Conservation (phyloP, 2,329 filamentous ascomycete genomes). For the Colletotrichum chrysophilum region DNA sequence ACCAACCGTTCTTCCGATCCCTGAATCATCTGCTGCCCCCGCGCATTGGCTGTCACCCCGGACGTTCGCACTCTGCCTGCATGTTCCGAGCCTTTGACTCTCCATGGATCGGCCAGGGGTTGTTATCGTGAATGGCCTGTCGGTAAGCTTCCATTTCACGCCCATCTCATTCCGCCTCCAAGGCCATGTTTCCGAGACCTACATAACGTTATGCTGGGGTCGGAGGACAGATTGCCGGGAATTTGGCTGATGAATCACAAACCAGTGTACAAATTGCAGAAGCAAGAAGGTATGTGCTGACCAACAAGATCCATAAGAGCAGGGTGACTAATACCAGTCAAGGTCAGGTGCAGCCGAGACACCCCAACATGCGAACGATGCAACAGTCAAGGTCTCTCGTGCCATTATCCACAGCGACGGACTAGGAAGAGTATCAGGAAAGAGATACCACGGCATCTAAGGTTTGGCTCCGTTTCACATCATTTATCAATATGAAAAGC, state of each 20-base stretch:
- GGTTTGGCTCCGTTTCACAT: constrained; percentile 10
- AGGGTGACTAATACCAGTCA: neutral
- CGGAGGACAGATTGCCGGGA: neutral
- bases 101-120: constrained; percentile 1
- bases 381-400: constrained; percentile 27
- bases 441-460: constrained; percentile 15
- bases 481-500: neutral
- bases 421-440: constrained; percentile 25
- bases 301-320: neutral
- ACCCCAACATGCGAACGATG: constrained; percentile 32
- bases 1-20: neutral
- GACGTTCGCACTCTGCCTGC: neutral
- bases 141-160: neutral
- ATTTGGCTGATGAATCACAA: neutral
- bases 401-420: constrained; percentile 29
- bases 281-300: constrained; percentile 1
- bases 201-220: neutral
- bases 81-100: neutral
- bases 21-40: neutral
- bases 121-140: constrained; percentile 9
- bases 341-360: constrained; percentile 34
- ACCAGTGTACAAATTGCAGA: constrained; percentile 10
- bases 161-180: neutral
- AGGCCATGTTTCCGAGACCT: neutral
- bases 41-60: neutral